phyloP scores from a whole-genome alignment of 2,329 filamentous ascomycete genomes.

The Verticillium klebahnii region DNA sequence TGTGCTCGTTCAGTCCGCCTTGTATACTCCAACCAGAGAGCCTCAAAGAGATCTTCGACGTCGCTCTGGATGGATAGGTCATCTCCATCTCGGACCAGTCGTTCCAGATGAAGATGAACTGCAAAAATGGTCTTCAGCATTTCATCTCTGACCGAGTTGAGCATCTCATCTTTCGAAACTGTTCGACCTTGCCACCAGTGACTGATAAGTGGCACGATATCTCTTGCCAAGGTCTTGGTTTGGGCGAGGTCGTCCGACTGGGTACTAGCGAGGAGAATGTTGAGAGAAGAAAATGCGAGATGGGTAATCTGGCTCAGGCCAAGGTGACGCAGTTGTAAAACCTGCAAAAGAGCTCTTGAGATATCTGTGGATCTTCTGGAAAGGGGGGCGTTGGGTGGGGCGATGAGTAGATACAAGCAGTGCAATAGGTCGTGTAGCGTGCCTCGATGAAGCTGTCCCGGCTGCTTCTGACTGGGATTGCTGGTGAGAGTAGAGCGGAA shows the following conservation, averaged over 20 bases:
- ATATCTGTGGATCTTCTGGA: conserved; percentile 51
- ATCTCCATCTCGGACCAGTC: conserved; percentile 41
- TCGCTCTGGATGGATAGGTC: conserved; percentile 34
- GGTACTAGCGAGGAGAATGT: conserved; percentile 60
- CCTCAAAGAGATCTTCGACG: conserved; percentile 63
- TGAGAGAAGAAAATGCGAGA: conserved; percentile 70
- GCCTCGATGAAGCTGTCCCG: conserved; percentile 13
- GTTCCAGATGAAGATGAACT: conserved; percentile 59
- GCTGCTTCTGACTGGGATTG: conserved; percentile 14
- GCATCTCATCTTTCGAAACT: conserved; percentile 53
- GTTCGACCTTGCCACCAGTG: conserved; percentile 75
- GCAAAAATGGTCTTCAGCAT: conserved; percentile 69
- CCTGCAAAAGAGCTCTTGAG: conserved; percentile 50
- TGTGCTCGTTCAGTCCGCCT: conserved; percentile 65
- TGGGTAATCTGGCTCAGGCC: conserved; percentile 63
- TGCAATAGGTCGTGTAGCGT: conserved; percentile 50
- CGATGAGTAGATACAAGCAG: conserved; percentile 60
- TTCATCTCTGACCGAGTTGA: conserved; percentile 66
- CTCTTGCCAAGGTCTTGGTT: conserved; percentile 53
- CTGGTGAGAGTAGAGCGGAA: background rate
- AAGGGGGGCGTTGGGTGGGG: conserved; percentile 64
- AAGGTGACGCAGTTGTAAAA: conserved; percentile 55
- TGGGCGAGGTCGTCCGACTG: conserved; percentile 65
- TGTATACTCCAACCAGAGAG: conserved; percentile 74
- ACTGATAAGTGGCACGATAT: conserved; percentile 66